These are phyloP conservation scores for Moricandia moricandioides DNA, from an alignment of 345 rosid genomes.

Conservation along the genomic window DNA sequence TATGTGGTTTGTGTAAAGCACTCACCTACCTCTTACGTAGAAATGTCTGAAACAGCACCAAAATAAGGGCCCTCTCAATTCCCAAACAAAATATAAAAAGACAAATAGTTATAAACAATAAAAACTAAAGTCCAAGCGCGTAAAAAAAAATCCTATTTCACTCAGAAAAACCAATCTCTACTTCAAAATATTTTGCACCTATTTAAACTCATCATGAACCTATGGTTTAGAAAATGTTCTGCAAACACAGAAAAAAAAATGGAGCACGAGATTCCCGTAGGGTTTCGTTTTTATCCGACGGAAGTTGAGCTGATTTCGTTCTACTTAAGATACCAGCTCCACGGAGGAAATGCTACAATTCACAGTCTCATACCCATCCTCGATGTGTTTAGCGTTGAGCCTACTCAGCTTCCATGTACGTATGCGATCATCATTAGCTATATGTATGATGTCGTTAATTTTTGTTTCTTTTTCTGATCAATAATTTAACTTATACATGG, in stretches of 20 bases:
- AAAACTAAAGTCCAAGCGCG: conserved; percentile 26
- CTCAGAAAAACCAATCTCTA: conserved; percentile 16
- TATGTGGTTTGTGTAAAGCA: neutral
- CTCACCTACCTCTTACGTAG: conserved; percentile 1
- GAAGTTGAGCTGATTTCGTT: conserved; percentile 53
- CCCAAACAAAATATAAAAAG: conserved; percentile 13
- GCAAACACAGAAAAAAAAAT: conserved; percentile 13
- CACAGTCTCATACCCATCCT: conserved; percentile 53
- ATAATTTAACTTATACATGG: neutral
- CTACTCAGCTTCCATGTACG: conserved; percentile 34
- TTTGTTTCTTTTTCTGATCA: too few relatives aligned
- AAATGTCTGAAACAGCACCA: neutral
- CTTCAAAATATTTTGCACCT: neutral
- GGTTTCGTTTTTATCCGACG: conserved; percentile 62
- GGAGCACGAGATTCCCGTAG: conserved; percentile 46
- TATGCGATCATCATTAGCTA: conserved; percentile 1
- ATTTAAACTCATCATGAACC: conserved; percentile 13
- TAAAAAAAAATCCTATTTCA: conserved; percentile 15
- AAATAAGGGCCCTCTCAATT: conserved; percentile 22
- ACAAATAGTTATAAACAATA: conserved; percentile 10
- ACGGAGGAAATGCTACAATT: conserved; percentile 38
- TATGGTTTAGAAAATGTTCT: neutral
- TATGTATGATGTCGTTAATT: neutral
- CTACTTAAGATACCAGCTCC: conserved; percentile 40
- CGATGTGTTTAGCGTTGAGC: conserved; percentile 28